Percentiles rank a stretch among this genome's conserved stretches.
Conservation (phyloP, 805 yeast genomes). For the Tetrapisispora arboricola region DNA sequence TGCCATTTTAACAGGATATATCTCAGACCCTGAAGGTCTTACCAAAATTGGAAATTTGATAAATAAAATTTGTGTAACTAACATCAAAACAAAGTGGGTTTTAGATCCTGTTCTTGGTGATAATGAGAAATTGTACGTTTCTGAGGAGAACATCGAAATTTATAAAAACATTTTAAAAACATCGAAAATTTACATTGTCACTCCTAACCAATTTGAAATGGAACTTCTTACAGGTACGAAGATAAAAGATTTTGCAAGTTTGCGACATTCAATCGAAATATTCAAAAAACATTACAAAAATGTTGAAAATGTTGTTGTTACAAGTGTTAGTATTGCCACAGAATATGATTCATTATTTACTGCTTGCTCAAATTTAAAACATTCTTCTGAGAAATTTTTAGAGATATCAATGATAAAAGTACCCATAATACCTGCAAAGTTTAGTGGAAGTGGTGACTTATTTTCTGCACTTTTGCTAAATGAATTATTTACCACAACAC, state of each 20-base stretch:
- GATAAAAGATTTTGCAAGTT: constrained; percentile 31
- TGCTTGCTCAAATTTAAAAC: constrained; percentile 3
- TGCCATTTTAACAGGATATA: constrained; percentile 70
- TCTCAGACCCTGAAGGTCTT: constrained; percentile 53
- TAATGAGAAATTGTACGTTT: constrained; percentile 72
- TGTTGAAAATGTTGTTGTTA: constrained; percentile 46
- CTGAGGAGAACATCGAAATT: constrained; percentile 41
- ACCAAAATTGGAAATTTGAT: constrained; percentile 38
- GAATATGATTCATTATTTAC: constrained; percentile 1
- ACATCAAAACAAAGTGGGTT: constrained; percentile 41
- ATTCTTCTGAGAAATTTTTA: not conserved
- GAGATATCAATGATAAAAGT: constrained; percentile 32
- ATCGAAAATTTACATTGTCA: constrained; percentile 40
- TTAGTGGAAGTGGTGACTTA: constrained; percentile 69
- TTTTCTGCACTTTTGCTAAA: constrained; percentile 55
- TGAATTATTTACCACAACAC: constrained; percentile 11
- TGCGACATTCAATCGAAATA: constrained; percentile 30
- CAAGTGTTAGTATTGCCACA: constrained; percentile 36
- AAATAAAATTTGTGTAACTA: constrained; percentile 21
- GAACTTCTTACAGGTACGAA: constrained; percentile 44
- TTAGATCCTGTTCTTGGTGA: constrained; percentile 93
- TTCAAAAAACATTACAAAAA: constrained; percentile 37
- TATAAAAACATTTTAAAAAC: constrained; percentile 39
- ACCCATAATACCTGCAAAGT: constrained; percentile 44
- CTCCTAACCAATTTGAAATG: constrained; percentile 72